Base-by-base conservation (phyloP, 345 rosid species). In the Citrus medica region DNA sequence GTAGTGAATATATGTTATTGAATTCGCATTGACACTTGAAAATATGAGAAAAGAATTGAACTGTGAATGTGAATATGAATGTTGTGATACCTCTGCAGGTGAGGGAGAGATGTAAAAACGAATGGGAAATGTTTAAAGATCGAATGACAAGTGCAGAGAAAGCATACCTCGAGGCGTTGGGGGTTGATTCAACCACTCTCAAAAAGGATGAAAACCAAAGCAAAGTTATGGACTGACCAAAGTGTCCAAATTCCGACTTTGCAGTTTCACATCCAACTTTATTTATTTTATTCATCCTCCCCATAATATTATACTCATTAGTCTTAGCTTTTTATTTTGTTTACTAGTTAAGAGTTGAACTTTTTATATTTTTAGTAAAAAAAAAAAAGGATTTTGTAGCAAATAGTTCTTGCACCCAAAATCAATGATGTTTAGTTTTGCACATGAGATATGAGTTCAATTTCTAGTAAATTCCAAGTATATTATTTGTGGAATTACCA, bases 111-210 rank as follows among this genome's bases (percentile, higher is more conserved):
- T 95, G 99, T 81, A 86, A 85, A 74, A 89, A 77, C 68, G 99
- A 95, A 82, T 95, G 99, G 99, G 71, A 75, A 4, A 91, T 90
- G 89, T 93, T 95, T 66, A 94, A 88, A 65, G 89, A 90, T 40
- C 86, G 99, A 64, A 27, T 93, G 74, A 67, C 77, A 1, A 35
- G 66, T 27, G 97, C 99, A 30, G 93, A 95, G 85, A 91, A 79
- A 76, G 84, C 89, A 38, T 91, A 95, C 69, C 89, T 72, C 14
- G 81, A 78, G 76, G 82, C 88, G 65, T 37, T 73, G 76, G 90
- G 85, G 42, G 69, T 76, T 21, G 81, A 75, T 72, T 68, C 83
- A 69, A 73, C 78, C 28, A 83, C 82, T 71, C 59, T 69, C 71
- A 84, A 86, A 37, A 9, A 64, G 10, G 78, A 75, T 53, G 22